phyloP scores from a whole-genome alignment of 768 basidiomycete species.

The Boletus tylopilopsis region DNA sequence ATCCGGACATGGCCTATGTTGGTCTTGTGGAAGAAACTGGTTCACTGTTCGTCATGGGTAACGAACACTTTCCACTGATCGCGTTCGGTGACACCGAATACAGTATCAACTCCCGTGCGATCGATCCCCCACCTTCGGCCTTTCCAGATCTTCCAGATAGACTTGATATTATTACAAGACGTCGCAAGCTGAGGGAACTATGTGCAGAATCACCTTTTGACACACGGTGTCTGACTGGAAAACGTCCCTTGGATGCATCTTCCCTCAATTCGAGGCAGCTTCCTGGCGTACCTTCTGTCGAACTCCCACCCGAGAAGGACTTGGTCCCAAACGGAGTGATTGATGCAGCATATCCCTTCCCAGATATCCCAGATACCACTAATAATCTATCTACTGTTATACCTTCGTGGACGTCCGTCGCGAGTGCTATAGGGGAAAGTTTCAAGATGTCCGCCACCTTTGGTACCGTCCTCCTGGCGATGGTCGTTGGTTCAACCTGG shows the following conservation, averaged over 20 bases:
- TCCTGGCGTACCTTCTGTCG: conserved; percentile 49
- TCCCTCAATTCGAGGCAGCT: conserved; percentile 53
- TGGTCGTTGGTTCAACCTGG: conserved; percentile 22
- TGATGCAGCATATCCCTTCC: conserved; percentile 13
- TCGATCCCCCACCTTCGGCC: conserved; percentile 36
- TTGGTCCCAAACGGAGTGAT: conserved; percentile 7
- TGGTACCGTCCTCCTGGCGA: conserved; percentile 23
- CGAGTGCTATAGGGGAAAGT: conserved; percentile 10
- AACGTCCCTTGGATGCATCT: conserved; percentile 48
- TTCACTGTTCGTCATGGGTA: conserved; percentile 84
- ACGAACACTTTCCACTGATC: conserved; percentile 76
- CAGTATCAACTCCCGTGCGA: conserved; percentile 27
- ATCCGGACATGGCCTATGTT: conserved; percentile 68
- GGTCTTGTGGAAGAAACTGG: conserved; percentile 69
- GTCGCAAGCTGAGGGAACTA: conserved; percentile 40
- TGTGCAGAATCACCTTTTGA: conserved; percentile 41
- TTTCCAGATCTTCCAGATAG: conserved; percentile 35
- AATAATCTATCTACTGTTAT: conserved; percentile 10
- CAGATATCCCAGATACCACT: conserved; percentile 15
- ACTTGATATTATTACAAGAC: conserved; percentile 44
- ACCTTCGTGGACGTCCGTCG: conserved; percentile 16
- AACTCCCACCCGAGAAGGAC: conserved; percentile 27
- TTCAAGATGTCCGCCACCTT: conserved; percentile 14
- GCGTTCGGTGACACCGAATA: conserved; percentile 55
- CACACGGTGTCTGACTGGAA: conserved; percentile 60